A percentile compares a stretch with the other conserved stretches of the same genome.
These are phyloP conservation scores for Beauveria sp. DNA, from an alignment of 2,329 filamentous ascomycete genomes.

Conservation along the genomic window DNA sequence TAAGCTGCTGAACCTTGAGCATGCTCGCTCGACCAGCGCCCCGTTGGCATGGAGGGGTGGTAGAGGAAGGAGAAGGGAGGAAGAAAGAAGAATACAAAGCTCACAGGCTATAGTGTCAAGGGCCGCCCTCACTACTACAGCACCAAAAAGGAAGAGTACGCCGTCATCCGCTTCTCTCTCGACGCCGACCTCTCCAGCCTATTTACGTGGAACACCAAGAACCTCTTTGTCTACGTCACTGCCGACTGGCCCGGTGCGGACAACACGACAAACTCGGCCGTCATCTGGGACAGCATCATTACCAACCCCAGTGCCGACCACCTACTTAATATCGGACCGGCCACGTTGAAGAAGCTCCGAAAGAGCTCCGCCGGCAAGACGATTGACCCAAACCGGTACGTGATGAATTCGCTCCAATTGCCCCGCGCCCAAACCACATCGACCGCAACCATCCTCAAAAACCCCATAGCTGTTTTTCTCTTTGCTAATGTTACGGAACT, in stretches of 20 bases:
- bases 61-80: neutral
- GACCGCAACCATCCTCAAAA: neutral
- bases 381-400: slow-evolving; percentile 50
- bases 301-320: slow-evolving; percentile 60
- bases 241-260: slow-evolving; percentile 55
- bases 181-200: slow-evolving; percentile 85
- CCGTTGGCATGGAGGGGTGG: too few relatives aligned
- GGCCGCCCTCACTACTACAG: slow-evolving; percentile 96
- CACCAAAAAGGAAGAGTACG: slow-evolving; percentile 88
- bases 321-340: slow-evolving; percentile 52
- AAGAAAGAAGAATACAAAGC: neutral
- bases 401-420: neutral
- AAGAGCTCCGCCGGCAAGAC: slow-evolving; percentile 52
- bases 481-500: neutral
- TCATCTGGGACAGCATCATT: slow-evolving; percentile 96
- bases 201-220: slow-evolving; percentile 99
- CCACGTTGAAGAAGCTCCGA: slow-evolving; percentile 54
- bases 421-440: neutral
- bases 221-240: slow-evolving; percentile 93
- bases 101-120: slow-evolving; percentile 56
- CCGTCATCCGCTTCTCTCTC: slow-evolving; percentile 86
- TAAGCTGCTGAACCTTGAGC: slow-evolving; percentile 35
- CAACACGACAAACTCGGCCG: slow-evolving; percentile 57
- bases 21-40: too few relatives aligned
- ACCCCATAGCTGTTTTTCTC: neutral